Base-by-base conservation (phyloP, 2,329 filamentous ascomycete species). In the Acrocalymma vagum region DNA sequence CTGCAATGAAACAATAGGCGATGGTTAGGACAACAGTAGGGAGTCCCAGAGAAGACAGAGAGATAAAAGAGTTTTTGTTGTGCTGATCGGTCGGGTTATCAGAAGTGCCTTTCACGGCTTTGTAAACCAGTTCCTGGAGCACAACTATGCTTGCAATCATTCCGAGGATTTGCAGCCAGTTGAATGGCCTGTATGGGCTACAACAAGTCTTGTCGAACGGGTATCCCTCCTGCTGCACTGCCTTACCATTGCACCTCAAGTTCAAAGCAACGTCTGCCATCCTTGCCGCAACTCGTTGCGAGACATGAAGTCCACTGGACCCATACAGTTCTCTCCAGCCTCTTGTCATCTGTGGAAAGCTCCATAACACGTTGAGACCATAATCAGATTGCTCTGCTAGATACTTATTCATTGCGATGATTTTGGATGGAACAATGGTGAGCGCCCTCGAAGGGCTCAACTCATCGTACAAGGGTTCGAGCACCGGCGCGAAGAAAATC, bases 201-300 rank as follows among this genome's bases (percentile, higher is more conserved):
- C 81, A 84, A 59, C 81, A 84, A 3, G 79, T 81, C 20, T 73
- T 70, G 41, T 75, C 68, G 51, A 76, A 75, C 1, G 73, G 72
- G 44, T 73, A 74, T 17, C 64, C 63, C n/a, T 67, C 63, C 11
- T 62, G 48, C 9, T 51, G 49, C 3, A 65, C 65, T 13, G 70
- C 57, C 42, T 72, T 69, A 6, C 71, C 66, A 56, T 84, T 84
- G 65, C 82, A 84, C 29, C 76, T 74, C 18, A 76, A 64, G 43
- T 81, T 81, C 33, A 84, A 71, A 2, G 81, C 59, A 13, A 83
- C 60, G 52, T 84, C 77, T 10, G 78, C 75, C 64, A 78, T 77
- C 36, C 67, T 66, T 30, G 68, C 66, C 2, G 76, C 74, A 18
- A 82, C 71, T 17, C 60, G 65, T 10, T 75, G 68, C 9, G 72